Conservation (phyloP, 495 filamentous ascomycete genomes). For the Amniculicola lignicola region DNA sequence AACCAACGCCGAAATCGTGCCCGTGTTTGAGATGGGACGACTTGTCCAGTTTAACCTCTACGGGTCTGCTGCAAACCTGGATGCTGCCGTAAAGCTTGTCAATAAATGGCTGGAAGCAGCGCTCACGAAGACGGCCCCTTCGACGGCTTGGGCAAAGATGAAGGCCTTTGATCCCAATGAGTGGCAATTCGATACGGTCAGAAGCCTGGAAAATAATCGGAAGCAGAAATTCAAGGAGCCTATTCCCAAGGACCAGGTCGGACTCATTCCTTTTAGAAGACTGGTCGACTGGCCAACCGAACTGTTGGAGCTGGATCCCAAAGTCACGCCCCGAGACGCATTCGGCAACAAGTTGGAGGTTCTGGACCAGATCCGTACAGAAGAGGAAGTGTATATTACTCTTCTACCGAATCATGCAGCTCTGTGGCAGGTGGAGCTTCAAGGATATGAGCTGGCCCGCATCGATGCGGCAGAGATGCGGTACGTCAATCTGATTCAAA, state of each 20-base stretch:
- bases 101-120: constrained; percentile 21
- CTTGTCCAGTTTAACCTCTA: constrained; percentile 14
- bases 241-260: neutral
- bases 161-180: constrained; percentile 9
- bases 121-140: constrained; percentile 4
- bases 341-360: constrained; percentile 50
- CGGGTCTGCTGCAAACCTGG: neutral
- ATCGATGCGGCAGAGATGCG: constrained; percentile 5
- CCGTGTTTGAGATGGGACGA: neutral
- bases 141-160: constrained; percentile 21
- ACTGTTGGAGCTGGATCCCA: neutral
- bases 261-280: neutral
- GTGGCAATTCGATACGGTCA: constrained; percentile 12
- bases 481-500: constrained; percentile 16
- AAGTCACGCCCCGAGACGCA: constrained; percentile 39
- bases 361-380: constrained; percentile 47
- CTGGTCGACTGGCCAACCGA: constrained; percentile 12
- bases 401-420: constrained; percentile 37
- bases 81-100: neutral
- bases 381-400: constrained; percentile 39
- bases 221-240: constrained; percentile 13
- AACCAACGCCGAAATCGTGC: constrained; percentile 3
- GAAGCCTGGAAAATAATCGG: constrained; percentile 5
- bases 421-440: constrained; percentile 38
- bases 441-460: neutral